Conservation (phyloP, 805 yeast genomes). For the Gaillardinia entomophila region DNA sequence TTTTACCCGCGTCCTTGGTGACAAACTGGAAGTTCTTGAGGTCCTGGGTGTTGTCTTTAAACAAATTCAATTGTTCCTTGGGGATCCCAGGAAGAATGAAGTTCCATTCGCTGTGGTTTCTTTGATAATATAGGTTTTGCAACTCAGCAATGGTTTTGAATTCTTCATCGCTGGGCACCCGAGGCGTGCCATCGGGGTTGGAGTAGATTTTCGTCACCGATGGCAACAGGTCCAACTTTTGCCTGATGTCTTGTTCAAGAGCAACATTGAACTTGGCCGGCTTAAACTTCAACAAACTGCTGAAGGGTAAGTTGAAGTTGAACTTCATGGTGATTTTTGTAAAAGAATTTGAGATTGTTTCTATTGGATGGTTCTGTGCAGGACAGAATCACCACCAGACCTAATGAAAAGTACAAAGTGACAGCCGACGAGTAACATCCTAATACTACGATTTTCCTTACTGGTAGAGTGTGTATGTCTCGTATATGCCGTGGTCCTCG, state of each 20-base stretch:
- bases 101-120: constrained; percentile 51
- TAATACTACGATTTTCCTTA: neutral
- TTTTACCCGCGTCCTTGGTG: constrained; percentile 47
- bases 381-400: constrained; percentile 4
- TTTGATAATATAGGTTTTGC: constrained; percentile 50
- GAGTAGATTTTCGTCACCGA: constrained; percentile 62
- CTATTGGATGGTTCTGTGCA: constrained; percentile 15
- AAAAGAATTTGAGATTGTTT: constrained; percentile 7
- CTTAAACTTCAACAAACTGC: constrained; percentile 31
- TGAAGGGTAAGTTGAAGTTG: constrained; percentile 36
- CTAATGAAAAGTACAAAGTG: neutral
- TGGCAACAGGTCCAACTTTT: constrained; percentile 56
- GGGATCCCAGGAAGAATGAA: constrained; percentile 43
- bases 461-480: constrained; percentile 3
- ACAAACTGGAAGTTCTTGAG: constrained; percentile 50
- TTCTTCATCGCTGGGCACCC: constrained; percentile 66
- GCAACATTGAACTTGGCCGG: constrained; percentile 32
- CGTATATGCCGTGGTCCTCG: no score
- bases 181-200: constrained; percentile 69
- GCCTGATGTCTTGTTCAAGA: constrained; percentile 58
- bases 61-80: constrained; percentile 49
- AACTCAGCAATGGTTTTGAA: constrained; percentile 68
- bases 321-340: constrained; percentile 26
- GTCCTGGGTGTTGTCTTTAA: constrained; percentile 55
- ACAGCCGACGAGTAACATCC: neutral